These are phyloP conservation scores for Solanum hybrid DNA, from an alignment of 305 asterid species.

Conservation along the genomic window DNA sequence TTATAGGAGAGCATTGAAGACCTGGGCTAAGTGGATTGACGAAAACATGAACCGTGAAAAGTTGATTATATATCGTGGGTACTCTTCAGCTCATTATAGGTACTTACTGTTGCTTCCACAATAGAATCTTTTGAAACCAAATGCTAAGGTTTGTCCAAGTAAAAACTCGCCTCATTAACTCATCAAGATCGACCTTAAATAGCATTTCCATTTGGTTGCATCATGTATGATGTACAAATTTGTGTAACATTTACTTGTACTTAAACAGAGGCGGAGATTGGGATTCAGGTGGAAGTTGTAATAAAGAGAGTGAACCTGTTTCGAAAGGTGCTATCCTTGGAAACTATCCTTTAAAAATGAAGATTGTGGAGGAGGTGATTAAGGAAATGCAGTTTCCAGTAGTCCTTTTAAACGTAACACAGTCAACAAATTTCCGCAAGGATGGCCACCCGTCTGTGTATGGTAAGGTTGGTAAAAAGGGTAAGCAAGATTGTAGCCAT, in stretches of 20 bases:
- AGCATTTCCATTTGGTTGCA: background rate
- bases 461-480: constrained; percentile 63
- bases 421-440: constrained; percentile 71
- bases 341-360: constrained; percentile 78
- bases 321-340: constrained; percentile 49
- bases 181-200: background rate
- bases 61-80: constrained; percentile 79
- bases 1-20: constrained; percentile 68
- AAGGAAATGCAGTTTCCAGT: constrained; percentile 45
- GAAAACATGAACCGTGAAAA: constrained; percentile 31
- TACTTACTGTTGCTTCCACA: constrained; percentile 8
- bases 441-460: constrained; percentile 92
- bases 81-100: constrained; percentile 98
- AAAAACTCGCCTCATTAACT: background rate
- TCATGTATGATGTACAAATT: background rate
- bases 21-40: constrained; percentile 87
- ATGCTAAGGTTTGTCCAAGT: background rate
- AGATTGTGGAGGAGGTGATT: constrained; percentile 53
- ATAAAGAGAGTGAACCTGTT: constrained; percentile 66
- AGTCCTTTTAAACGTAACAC: constrained; percentile 61
- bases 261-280: constrained; percentile 91
- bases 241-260: background rate
- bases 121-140: background rate
- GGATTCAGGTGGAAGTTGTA: constrained; percentile 95
- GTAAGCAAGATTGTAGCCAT: constrained; percentile 91